phyloP scores from a whole-genome alignment of 2,329 filamentous ascomycete species.

The Rhynchosporium agropyri region DNA sequence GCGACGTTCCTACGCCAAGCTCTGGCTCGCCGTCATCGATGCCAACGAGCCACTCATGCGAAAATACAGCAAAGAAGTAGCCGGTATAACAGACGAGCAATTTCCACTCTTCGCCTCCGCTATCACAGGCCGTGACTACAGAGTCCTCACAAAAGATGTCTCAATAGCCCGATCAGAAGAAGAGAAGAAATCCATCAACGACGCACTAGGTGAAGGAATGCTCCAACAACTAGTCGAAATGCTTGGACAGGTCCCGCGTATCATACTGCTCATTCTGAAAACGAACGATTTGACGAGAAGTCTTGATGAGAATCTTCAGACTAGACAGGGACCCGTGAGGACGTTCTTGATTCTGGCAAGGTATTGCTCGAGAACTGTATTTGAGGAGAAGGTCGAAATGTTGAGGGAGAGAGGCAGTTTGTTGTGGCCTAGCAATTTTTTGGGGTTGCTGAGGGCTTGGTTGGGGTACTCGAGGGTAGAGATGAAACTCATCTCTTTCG shows the following conservation, averaged over 20 bases:
- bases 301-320: slow-evolving; percentile 87
- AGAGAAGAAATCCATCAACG: slow-evolving; percentile 86
- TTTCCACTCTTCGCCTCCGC: slow-evolving; percentile 95
- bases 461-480: slow-evolving; percentile 61
- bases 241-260: slow-evolving; percentile 83
- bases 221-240: slow-evolving; percentile 86
- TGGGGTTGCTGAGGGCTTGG: slow-evolving; percentile 59
- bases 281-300: slow-evolving; percentile 96
- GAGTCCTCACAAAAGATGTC: slow-evolving; percentile 66
- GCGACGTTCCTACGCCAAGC: slow-evolving; percentile 87
- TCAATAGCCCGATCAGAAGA: slow-evolving; percentile 60
- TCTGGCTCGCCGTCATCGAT: slow-evolving; percentile 96
- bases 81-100: slow-evolving; percentile 83
- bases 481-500: slow-evolving; percentile 64
- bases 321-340: slow-evolving; percentile 65
- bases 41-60: slow-evolving; percentile 85
- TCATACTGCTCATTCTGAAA: slow-evolving; percentile 94
- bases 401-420: slow-evolving; percentile 56
- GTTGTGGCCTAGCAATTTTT: slow-evolving; percentile 59
- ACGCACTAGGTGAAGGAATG: slow-evolving; percentile 83
- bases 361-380: slow-evolving; percentile 69
- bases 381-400: slow-evolving; percentile 64
- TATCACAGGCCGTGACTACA: slow-evolving; percentile 92
- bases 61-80: slow-evolving; percentile 84
- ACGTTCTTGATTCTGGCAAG: slow-evolving; percentile 69